A percentile compares a stretch with the other conserved stretches of the same genome.
phyloP scores from a whole-genome alignment of 1,284 basidiomycete genomes.

The Moesziomyces sp. region DNA sequence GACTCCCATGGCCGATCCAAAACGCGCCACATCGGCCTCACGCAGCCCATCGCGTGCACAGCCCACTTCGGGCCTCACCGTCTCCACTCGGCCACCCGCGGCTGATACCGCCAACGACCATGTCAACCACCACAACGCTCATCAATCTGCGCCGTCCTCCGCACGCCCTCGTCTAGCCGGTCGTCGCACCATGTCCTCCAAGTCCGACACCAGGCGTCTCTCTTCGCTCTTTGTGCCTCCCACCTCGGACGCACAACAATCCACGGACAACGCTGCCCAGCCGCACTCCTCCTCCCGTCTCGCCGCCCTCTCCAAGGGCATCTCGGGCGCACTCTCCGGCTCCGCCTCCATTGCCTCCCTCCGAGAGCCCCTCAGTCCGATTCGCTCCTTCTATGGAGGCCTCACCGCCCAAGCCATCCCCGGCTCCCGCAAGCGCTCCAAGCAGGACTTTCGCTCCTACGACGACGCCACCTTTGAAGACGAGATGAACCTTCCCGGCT shows the following conservation, averaged over 20 bases:
- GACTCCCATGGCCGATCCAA: too few relatives aligned
- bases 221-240: constrained; percentile 41
- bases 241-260: background rate
- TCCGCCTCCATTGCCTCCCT: constrained; percentile 27
- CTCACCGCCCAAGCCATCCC: constrained; percentile 14
- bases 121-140: constrained; percentile 2
- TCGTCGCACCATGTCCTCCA: constrained; percentile 35
- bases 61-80: constrained; percentile 24
- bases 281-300: constrained; percentile 18
- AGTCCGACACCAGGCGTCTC: constrained; percentile 32
- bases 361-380: constrained; percentile 35
- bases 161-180: constrained; percentile 33
- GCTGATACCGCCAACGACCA: background rate
- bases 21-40: too few relatives aligned
- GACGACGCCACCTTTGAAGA: constrained; percentile 49
- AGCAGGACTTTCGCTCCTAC: constrained; percentile 28
- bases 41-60: background rate
- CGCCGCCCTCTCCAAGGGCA: constrained; percentile 18
- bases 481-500: constrained; percentile 38
- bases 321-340: constrained; percentile 11
- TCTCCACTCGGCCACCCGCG: constrained; percentile 17
- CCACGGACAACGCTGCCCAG: background rate
- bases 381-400: constrained; percentile 36
- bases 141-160: constrained; percentile 33
- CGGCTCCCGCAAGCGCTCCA: constrained; percentile 21